Conservation (phyloP, 805 yeast species). For the Yarrowia osloensis region DNA sequence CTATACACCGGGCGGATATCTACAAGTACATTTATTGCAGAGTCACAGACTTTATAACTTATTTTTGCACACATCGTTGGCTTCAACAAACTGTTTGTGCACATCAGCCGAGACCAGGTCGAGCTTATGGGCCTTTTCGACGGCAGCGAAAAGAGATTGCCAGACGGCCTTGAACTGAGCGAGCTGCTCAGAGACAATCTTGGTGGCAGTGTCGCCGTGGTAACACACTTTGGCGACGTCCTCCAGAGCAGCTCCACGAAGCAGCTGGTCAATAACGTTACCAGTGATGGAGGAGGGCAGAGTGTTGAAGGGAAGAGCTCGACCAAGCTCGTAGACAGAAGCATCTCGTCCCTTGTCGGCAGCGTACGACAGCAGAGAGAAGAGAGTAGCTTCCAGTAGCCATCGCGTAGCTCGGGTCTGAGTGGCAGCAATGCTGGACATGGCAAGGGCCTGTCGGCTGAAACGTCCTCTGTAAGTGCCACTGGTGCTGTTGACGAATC, state of each 20-base stretch:
- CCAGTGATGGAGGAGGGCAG: constrained; percentile 57
- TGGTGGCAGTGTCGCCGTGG: constrained; percentile 5
- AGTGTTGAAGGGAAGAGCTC: constrained; percentile 63
- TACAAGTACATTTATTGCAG: neutral
- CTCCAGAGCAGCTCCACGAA: constrained; percentile 17
- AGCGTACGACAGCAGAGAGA: constrained; percentile 49
- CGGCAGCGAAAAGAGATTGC: constrained; percentile 32
- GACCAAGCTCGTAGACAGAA: constrained; percentile 59
- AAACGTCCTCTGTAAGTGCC: constrained; percentile 62
- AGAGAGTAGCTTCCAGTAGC: constrained; percentile 54
- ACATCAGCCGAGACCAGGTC: constrained; percentile 43
- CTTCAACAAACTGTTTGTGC: constrained; percentile 31
- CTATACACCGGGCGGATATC: too few species aligned
- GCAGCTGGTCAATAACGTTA: constrained; percentile 21
- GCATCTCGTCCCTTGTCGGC: constrained; percentile 60
- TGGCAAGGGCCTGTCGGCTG: constrained; percentile 63
- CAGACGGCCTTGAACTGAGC: constrained; percentile 18
- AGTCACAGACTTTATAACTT: constrained; percentile 29
- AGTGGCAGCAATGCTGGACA: constrained; percentile 63
- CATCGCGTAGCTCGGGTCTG: constrained; percentile 55
- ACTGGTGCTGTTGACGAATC: constrained; percentile 34
- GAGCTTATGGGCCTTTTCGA: constrained; percentile 47
- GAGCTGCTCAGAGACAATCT: constrained; percentile 9
- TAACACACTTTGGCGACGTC: constrained; percentile 20
- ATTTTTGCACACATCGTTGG: constrained; percentile 34